Evolutionary conservation across 129 eudicot genomes (phyloP).

Genomic region (Oenanthe sinensis): DNA sequence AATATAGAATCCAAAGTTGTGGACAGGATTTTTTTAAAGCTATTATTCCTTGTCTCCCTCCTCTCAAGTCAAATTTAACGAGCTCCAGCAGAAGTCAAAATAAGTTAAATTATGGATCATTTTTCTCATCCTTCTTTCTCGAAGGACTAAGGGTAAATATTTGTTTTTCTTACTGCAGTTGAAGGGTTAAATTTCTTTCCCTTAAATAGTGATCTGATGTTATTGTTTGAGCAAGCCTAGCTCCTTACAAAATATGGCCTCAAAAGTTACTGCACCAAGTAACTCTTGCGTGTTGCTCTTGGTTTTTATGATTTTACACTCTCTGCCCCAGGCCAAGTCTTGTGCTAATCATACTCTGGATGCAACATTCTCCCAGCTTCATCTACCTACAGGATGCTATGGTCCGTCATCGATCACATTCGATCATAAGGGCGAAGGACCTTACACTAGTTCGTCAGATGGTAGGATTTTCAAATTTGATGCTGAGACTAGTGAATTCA

Average conservation of each 20-base stretch:
- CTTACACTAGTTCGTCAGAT: constrained; percentile 14
- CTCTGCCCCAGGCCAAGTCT: neutral
- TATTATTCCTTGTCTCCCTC: neutral
- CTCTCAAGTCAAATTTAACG: neutral
- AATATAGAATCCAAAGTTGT: neutral
- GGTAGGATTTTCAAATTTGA: constrained; percentile 22
- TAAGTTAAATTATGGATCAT: neutral
- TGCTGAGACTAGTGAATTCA: neutral
- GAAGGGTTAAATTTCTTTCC: neutral
- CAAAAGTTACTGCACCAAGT: neutral
- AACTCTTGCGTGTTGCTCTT: neutral
- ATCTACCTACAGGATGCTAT: neutral
- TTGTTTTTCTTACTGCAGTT: neutral
- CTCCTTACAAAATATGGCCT: neutral
- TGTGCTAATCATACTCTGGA: neutral
- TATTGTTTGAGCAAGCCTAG: neutral
- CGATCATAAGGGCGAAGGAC: constrained; percentile 9
- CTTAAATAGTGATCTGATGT: neutral
- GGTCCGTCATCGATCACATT: constrained; percentile 16
- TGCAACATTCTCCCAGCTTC: neutral
- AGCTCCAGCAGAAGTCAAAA: neutral
- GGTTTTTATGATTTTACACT: neutral
- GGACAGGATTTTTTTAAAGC: neutral
- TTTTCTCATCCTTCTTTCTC: neutral
- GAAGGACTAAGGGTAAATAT: neutral